Conservation (phyloP, 73 alveolate species). For the Vitrella brassicaformis region DNA sequence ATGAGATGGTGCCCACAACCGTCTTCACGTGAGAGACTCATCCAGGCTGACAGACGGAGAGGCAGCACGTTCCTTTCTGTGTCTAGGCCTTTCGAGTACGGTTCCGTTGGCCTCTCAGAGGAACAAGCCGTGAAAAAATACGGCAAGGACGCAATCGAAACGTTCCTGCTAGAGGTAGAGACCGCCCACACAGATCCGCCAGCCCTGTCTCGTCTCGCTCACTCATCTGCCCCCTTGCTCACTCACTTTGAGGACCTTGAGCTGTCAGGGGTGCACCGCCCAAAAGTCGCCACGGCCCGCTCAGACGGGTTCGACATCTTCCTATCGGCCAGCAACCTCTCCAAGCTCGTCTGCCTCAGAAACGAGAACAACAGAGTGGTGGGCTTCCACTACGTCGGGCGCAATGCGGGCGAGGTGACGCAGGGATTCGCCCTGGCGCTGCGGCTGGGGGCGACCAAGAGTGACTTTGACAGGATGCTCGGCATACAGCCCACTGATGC, state of each 20-base stretch:
- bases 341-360: conserved; percentile 67
- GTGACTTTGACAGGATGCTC: conserved; percentile 66
- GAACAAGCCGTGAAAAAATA: conserved; percentile 67
- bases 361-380: conserved; percentile 68
- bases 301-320: background rate
- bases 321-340: conserved; percentile 15
- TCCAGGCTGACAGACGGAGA: conserved; percentile 63
- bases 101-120: conserved; percentile 84
- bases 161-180: background rate
- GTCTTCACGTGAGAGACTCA: conserved; percentile 84
- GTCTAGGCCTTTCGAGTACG: conserved; percentile 93
- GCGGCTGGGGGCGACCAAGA: conserved; percentile 88
- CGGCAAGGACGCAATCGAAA: conserved; percentile 26
- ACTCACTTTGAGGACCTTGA: background rate
- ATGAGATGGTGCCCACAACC: conserved; percentile 82
- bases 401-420: conserved; percentile 94
- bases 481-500: conserved; percentile 98
- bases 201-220: background rate
- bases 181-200: background rate
- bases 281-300: background rate
- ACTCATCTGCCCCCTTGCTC: background rate
- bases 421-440: conserved; percentile 93
- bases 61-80: conserved; percentile 13
- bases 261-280: background rate
- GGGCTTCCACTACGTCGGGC: conserved; percentile 88